Evolutionary conservation across 257 asterid genomes (phyloP), one percentile per base, ranked within the genome.

Genomic region (Nicotiana undulata): DNA sequence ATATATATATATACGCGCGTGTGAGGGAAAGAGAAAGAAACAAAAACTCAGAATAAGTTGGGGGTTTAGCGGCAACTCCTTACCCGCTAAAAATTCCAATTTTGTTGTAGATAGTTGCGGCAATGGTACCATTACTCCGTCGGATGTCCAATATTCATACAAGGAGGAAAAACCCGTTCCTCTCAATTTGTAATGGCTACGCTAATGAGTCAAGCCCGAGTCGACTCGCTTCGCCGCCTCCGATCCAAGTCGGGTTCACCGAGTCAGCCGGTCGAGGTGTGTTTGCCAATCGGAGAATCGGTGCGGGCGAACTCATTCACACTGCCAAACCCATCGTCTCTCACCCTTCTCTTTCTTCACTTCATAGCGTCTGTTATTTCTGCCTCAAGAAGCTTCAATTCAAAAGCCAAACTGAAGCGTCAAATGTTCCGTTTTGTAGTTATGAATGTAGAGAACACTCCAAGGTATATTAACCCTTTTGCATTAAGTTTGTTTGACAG

Each of bases 221-320:
- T 77, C 90, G 51, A 59, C 34, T 51, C 83, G 11, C 75, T 17
- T 66, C 75, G 52, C 84, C 94, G 44, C 97, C 98, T 55, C 97
- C 93, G 26, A 80, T 93, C 52, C 83, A 75, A 29, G 90, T 93
- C 24, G 86, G 85, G 26, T 83, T 83, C 80, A 89, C 91, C 12
- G 88, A 87, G 52, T 70, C 86, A 26, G 88, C 89, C 2, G 98
- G 98, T 26, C 89, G 98, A 79, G 92, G 93, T 26, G 89, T 88
- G 31, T 90, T 94, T 78, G 97, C 97, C n/a, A 82, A 88, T 22
- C 88, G 92, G 79, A 82, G 81, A 77, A 85, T 94, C 82, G 88
- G 76, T 34, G 80, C 89, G 68, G 98, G 97, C 68, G 94, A 93
- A 49, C 87, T 91, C 84, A 92, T 94, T 84, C 97, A 93, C 86